These are phyloP conservation scores for Ceratocystis diversiconidia DNA, from an alignment of 2,329 filamentous ascomycete species.

Conservation along the genomic window DNA sequence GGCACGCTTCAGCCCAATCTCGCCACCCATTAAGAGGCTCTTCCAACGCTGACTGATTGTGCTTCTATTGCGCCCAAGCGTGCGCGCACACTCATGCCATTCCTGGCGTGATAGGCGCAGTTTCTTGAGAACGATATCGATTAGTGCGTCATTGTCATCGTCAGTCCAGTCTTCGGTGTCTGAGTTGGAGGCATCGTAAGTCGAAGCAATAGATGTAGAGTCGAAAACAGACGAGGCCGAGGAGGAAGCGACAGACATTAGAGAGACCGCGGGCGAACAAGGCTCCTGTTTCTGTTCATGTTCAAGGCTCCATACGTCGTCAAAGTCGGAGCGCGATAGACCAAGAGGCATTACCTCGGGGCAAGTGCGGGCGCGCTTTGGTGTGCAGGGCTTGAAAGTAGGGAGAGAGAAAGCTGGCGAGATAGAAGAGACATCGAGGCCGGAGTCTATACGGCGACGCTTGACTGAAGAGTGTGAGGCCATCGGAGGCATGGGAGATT, in stretches of 20 bases:
- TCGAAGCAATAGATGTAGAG: slow-evolving; percentile 19
- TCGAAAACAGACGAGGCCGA: slow-evolving; percentile 26
- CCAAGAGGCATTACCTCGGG: slow-evolving; percentile 47
- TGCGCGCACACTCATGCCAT: slow-evolving; percentile 53
- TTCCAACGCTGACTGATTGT: slow-evolving; percentile 48
- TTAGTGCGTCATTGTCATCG: slow-evolving; percentile 50
- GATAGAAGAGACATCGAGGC: slow-evolving; percentile 24
- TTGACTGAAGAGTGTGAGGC: slow-evolving; percentile 31
- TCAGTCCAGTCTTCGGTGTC: slow-evolving; percentile 41
- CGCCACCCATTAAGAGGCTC: slow-evolving; percentile 44
- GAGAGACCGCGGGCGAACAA: slow-evolving; percentile 4
- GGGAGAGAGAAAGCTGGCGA: slow-evolving; percentile 18
- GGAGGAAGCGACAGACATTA: slow-evolving; percentile 8
- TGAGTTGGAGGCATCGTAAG: slow-evolving; percentile 29
- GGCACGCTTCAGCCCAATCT: slow-evolving; percentile 42
- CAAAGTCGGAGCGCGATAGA: slow-evolving; percentile 44
- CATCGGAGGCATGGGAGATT: slow-evolving; percentile 6
- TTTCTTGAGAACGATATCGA: slow-evolving; percentile 55
- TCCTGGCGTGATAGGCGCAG: slow-evolving; percentile 49
- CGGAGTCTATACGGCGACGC: slow-evolving; percentile 35
- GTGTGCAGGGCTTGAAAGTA: slow-evolving; percentile 34
- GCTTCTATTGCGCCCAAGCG: slow-evolving; percentile 44
- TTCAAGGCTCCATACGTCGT: slow-evolving; percentile 24
- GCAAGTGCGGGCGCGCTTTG: slow-evolving; percentile 46
- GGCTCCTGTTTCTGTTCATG: not conserved